These are phyloP conservation scores for Abelmoschus esculentus DNA, from an alignment of 345 rosid species.

Conservation along the genomic window DNA sequence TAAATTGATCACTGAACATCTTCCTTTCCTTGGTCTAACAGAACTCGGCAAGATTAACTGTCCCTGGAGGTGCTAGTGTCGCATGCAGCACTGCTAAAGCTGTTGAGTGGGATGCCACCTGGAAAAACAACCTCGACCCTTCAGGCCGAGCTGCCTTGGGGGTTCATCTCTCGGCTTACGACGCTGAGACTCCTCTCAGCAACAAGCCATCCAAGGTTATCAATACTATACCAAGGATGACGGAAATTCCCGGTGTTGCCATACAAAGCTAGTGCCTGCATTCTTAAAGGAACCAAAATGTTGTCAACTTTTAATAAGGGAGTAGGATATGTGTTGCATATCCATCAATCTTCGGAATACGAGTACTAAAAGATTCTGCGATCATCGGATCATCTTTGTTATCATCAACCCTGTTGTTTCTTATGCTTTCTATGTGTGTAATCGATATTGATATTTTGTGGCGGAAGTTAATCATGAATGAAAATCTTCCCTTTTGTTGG, in stretches of 20 bases:
- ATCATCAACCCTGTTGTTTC: neutral
- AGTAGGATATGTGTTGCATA: constrained; percentile 5
- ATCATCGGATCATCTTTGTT: neutral
- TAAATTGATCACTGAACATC: no score
- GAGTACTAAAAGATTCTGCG: neutral
- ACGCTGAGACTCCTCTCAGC: constrained; percentile 20
- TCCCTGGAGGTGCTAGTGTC: constrained; percentile 83
- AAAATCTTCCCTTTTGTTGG: constrained; percentile 9
- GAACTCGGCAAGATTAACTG: constrained; percentile 80
- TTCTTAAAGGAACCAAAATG: neutral
- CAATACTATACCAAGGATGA: constrained; percentile 33
- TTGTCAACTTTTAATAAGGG: neutral
- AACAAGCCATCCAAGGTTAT: constrained; percentile 32
- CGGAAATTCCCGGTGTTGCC: constrained; percentile 41
- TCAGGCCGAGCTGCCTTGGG: constrained; percentile 91
- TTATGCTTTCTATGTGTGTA: constrained; percentile 1
- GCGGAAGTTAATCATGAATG: constrained; percentile 1
- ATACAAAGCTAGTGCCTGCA: constrained; percentile 35
- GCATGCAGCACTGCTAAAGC: constrained; percentile 95
- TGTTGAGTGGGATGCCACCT: constrained; percentile 73
- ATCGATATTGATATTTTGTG: neutral
- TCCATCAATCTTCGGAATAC: neutral
- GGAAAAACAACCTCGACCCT: constrained; percentile 92
- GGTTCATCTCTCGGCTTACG: constrained; percentile 76
- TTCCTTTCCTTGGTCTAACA: constrained; percentile 14